phyloP scores from a whole-genome alignment of 2,329 filamentous ascomycete species.

The Plectosphaerella plurivora region DNA sequence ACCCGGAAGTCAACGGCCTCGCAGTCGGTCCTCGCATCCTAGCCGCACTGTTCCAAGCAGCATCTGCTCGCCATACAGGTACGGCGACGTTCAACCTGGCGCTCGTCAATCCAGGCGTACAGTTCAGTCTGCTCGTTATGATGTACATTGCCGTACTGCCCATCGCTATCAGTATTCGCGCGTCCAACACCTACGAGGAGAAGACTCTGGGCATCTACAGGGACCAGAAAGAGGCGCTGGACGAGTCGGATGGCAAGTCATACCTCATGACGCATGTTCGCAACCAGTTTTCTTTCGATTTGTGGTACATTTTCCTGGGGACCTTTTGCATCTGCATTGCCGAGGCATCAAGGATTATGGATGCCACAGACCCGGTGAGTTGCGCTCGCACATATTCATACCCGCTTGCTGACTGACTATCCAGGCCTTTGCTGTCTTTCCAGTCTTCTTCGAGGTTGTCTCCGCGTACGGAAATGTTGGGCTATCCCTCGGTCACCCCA shows the following conservation, averaged over 20 bases:
- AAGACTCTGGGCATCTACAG: conserved; percentile 54
- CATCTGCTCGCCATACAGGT: conserved; percentile 40
- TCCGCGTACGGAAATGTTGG: conserved; percentile 31
- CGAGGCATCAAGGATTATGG: conserved; percentile 2
- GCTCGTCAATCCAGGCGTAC: conserved; percentile 46
- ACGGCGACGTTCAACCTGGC: conserved; percentile 46
- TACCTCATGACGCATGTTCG: conserved; percentile 28
- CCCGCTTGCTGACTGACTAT: neutral
- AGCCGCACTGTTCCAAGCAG: conserved; percentile 55
- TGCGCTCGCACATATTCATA: neutral
- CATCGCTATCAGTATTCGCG: conserved; percentile 56
- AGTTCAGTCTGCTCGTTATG: conserved; percentile 57
- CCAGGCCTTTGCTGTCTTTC: conserved; percentile 23
- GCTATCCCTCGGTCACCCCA: conserved; percentile 26
- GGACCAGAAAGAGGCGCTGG: conserved; percentile 21
- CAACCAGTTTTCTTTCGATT: conserved; percentile 34
- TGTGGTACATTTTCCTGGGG: conserved; percentile 36
- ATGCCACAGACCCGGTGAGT: conserved; percentile 3
- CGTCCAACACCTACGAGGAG: conserved; percentile 59
- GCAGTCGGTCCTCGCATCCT: conserved; percentile 42
- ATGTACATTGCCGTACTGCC: conserved; percentile 63
- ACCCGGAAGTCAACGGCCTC: conserved; percentile 41
- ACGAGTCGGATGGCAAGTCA: conserved; percentile 20
- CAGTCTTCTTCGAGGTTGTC: conserved; percentile 27
- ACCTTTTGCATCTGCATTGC: conserved; percentile 28